Conservation (phyloP, 73 alveolate genomes). For the Urostyla sp. region DNA sequence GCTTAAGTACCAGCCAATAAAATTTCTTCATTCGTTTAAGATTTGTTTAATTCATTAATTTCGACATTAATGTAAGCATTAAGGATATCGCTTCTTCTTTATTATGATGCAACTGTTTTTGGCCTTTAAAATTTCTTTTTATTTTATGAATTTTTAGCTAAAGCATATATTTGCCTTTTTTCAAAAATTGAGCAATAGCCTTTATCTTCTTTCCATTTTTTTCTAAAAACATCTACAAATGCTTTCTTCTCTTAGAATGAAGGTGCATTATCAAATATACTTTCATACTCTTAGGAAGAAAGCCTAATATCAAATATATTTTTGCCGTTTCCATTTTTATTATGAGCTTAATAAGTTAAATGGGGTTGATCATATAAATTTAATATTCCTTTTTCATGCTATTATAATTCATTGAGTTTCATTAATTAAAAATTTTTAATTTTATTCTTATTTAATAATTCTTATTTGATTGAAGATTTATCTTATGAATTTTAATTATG, state of each 20-base stretch:
- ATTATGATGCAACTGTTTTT: too few species aligned
- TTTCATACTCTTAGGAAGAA: conserved; percentile 50
- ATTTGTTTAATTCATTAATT: too few species aligned
- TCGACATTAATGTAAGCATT: too few species aligned
- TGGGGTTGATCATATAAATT: conserved; percentile 45
- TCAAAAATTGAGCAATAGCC: conserved; percentile 71
- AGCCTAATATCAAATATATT: conserved; percentile 55
- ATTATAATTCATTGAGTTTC: conserved; percentile 49
- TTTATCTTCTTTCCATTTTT: conserved; percentile 63
- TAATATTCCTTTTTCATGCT: conserved; percentile 71
- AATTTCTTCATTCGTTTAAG: too few species aligned
- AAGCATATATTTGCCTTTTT: conserved; percentile 37
- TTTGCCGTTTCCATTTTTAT: conserved; percentile 11
- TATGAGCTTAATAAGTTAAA: background rate
- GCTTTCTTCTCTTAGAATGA: conserved; percentile 65
- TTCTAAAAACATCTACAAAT: conserved; percentile 60
- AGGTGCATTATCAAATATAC: conserved; percentile 61
- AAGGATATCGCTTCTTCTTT: too few species aligned
- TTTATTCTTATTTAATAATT: background rate
- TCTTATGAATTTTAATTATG: background rate
- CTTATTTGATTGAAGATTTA: background rate
- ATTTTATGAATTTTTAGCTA: too few species aligned
- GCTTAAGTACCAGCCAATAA: too few species aligned
- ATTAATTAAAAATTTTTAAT: conserved; percentile 21
- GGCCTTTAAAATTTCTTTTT: too few species aligned